Evolutionary conservation across 2,329 filamentous ascomycete genomes (phyloP).

Genomic region (Cyphellophora europaea): DNA sequence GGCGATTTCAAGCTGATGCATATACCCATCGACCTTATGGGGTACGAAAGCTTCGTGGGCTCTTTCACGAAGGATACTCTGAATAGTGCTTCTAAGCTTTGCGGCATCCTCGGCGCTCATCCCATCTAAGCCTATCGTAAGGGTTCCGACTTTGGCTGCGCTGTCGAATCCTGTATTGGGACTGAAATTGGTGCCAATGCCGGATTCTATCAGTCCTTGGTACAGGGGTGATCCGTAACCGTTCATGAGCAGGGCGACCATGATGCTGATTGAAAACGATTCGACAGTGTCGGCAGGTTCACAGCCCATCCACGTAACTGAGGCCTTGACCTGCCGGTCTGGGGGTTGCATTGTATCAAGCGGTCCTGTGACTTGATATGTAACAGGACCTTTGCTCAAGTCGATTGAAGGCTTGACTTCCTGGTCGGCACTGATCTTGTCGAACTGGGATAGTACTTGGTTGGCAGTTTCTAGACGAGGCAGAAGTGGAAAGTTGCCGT

Average conservation of each 20-base stretch:
- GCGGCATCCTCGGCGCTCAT: conserved; percentile 71
- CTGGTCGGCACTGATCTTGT: conserved; percentile 58
- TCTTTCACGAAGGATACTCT: conserved; percentile 61
- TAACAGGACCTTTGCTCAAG: conserved; percentile 56
- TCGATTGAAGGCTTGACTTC: conserved; percentile 69
- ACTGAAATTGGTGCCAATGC: conserved; percentile 85
- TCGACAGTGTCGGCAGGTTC: conserved; percentile 76
- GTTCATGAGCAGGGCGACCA: conserved; percentile 79
- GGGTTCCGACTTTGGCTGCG: conserved; percentile 66
- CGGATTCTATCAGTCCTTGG: conserved; percentile 76
- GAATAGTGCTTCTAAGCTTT: conserved; percentile 65
- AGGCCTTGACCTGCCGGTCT: conserved; percentile 88
- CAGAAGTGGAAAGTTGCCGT: conserved; percentile 79
- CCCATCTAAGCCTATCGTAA: conserved; percentile 86
- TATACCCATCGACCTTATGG: conserved; percentile 82
- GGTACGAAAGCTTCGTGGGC: conserved; percentile 72
- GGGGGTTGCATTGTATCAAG: conserved; percentile 77
- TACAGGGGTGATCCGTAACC: conserved; percentile 95
- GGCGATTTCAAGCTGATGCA: conserved; percentile 88
- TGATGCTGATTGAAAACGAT: conserved; percentile 73
- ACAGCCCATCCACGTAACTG: conserved; percentile 83
- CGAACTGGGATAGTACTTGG: conserved; percentile 63
- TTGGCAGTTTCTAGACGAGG: conserved; percentile 75
- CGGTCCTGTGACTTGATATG: conserved; percentile 68
- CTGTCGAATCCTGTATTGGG: conserved; percentile 89